Evolutionary conservation across 352 stramenopile species (phyloP).

Genomic region (Hyaloperonospora brassicae): DNA sequence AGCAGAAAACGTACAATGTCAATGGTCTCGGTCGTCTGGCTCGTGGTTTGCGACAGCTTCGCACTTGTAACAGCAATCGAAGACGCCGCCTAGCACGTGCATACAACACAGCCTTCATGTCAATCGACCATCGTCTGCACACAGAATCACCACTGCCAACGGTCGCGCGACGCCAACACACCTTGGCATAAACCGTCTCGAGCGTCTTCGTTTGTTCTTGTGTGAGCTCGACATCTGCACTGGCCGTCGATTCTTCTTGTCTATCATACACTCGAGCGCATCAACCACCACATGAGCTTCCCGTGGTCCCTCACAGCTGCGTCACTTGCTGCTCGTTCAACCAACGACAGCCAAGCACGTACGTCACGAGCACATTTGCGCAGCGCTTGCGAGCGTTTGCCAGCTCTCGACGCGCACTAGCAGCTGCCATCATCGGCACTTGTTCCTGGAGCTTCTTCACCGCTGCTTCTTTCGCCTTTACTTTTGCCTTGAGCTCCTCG

Average conservation of each 20-base stretch:
- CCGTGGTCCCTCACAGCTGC: no score
- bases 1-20: constrained; percentile 35
- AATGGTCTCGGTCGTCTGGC: constrained; percentile 59
- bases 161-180: constrained; percentile 4
- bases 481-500: constrained; percentile 37
- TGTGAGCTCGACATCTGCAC: constrained; percentile 26
- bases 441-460: constrained; percentile 54
- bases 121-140: not conserved
- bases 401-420: constrained; percentile 43
- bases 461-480: constrained; percentile 44
- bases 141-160: no score
- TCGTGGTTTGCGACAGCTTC: constrained; percentile 49
- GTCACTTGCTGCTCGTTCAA: constrained; percentile 3
- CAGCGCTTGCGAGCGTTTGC: constrained; percentile 48
- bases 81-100: constrained; percentile 34
- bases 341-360: constrained; percentile 9
- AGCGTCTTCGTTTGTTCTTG: constrained; percentile 37
- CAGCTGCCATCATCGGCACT: constrained; percentile 45
- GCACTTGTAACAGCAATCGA: constrained; percentile 44
- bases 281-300: no score
- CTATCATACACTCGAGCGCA: constrained; percentile 1
- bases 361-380: constrained; percentile 43
- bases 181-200: constrained; percentile 50
- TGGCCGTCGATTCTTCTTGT: constrained; percentile 21
- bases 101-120: not conserved